Conservation (phyloP, 176 grass and related monocot genomes). For the Bromus sterilis region DNA sequence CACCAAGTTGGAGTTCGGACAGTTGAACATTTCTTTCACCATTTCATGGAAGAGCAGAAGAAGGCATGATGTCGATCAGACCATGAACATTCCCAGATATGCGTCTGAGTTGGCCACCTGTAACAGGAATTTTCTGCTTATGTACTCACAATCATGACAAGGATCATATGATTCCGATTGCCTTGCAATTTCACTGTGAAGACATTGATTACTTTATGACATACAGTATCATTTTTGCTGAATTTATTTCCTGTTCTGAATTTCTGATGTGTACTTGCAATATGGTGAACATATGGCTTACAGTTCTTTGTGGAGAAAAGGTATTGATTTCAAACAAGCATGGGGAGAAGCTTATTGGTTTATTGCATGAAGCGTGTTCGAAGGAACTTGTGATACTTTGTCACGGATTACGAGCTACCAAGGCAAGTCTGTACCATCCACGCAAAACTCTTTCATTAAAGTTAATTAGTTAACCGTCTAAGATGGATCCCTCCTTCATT, state of each 20-base stretch:
- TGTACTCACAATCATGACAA: not conserved
- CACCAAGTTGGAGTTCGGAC: not conserved
- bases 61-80: not conserved
- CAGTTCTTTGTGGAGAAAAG: conserved; percentile 32
- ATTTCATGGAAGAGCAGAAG: not conserved
- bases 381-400: conserved; percentile 79
- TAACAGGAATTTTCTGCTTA: not conserved
- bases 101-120: not conserved
- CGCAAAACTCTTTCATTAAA: not conserved
- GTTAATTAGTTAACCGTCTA: not conserved
- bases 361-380: conserved; percentile 62
- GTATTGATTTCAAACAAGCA: conserved; percentile 50
- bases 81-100: not conserved
- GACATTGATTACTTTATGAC: not conserved
- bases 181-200: not conserved
- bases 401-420: conserved; percentile 83
- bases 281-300: not conserved
- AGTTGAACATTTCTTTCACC: not conserved
- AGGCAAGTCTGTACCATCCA: conserved; percentile 37
- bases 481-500: not conserved
- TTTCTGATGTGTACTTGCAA: not conserved
- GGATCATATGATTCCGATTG: not conserved
- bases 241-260: not conserved
- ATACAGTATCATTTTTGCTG: not conserved
- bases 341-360: conserved; percentile 68